Base-by-base conservation (phyloP, 768 basidiomycete species). In the Mycena epipterygia region DNA sequence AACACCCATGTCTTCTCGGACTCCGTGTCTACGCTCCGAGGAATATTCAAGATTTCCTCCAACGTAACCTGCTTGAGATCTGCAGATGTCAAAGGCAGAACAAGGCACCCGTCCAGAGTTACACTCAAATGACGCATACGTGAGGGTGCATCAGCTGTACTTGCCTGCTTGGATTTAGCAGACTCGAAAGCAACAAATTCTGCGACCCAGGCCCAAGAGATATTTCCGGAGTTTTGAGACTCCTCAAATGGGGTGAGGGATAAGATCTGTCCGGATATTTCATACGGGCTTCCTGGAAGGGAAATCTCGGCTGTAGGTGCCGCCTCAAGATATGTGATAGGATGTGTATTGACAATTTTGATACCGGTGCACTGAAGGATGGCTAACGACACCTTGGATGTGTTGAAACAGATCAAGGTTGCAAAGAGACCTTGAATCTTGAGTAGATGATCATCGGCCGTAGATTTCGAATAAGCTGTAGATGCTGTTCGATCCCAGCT, bases 111-210 rank as follows among this genome's bases (percentile, higher is more conserved):
- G 32, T 66, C 17, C 16, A 66, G 35, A 9, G 56, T 33, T 16
- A 58, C 32, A 27, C 64, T 66, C 21, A 58, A 37, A 41, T 66
- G 64, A 2, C 44, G 55, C 55, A 57, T 65, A 0, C 64, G 46
- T 12, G 55, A 30, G 6, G 48, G 25, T 5, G 33, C 56, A 30
- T 51, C 56, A 2, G 2, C 11, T 21, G 33, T 0, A 25, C 25
- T 58, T 0, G 46, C 25, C 17, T 51, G 44, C 42, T 58, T 58
- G 13, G 56, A 16, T 32, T 66, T 66, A 2, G 37, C 35, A 5
- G 64, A 66, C 46, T 66, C 64, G n/a, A 66, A 66, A 0, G 44
- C 64, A 27, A 71, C 49, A 23, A 71, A 65, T 9, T 61, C 1
- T 2, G 58, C 25, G 1, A 30, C 51, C 69, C 69, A 71, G 1